These are phyloP conservation scores for Claviceps arundinis DNA, from an alignment of 2,329 filamentous ascomycete species.

Conservation along the genomic window DNA sequence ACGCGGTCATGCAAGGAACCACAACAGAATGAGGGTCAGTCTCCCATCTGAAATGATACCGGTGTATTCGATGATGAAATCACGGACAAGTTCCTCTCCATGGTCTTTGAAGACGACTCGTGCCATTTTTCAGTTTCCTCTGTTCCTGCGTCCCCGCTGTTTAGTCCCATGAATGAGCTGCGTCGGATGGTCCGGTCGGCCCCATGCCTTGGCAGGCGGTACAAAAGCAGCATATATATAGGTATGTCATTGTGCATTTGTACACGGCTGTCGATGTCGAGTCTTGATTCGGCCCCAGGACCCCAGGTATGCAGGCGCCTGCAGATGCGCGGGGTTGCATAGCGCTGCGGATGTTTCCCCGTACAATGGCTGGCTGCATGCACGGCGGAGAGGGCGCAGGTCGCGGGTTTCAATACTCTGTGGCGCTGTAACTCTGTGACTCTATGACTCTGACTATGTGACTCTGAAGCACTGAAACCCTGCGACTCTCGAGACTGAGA, in stretches of 20 bases:
- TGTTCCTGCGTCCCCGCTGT: constrained; percentile 4
- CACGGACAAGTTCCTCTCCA: neutral
- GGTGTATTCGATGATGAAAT: neutral
- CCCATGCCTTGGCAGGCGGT: neutral
- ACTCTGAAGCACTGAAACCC: too few species aligned
- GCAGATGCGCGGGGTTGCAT: neutral
- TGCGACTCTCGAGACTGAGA: too few species aligned
- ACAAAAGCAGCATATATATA: too few species aligned
- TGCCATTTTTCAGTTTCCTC: neutral
- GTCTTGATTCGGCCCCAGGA: neutral
- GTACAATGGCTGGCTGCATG: neutral
- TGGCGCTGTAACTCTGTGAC: too few species aligned
- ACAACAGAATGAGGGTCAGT: constrained; percentile 8
- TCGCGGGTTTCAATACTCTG: too few species aligned
- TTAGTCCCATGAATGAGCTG: neutral
- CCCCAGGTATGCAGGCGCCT: neutral
- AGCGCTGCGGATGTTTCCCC: neutral
- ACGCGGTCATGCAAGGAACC: constrained; percentile 19
- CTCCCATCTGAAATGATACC: neutral
- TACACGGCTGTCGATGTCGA: neutral
- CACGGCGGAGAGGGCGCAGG: neutral
- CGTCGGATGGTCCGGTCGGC: neutral
- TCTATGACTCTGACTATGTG: too few species aligned
- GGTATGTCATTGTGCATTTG: neutral
- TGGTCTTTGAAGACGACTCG: constrained; percentile 1